Evolutionary conservation across 768 basidiomycete genomes (phyloP), one percentile per base, ranked within the genome.

Genomic region (Astraeus odoratus): DNA sequence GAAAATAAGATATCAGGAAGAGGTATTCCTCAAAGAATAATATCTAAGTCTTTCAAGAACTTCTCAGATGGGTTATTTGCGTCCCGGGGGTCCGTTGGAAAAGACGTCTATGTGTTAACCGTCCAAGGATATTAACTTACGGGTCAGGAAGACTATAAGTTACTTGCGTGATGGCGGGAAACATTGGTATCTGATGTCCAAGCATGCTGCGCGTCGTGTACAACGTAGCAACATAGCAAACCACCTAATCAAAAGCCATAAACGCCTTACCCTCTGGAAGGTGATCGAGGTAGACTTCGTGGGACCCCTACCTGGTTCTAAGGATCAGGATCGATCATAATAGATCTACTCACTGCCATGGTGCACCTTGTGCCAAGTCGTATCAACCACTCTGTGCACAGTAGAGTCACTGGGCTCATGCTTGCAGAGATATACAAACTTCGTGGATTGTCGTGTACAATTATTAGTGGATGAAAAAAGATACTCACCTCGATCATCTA

Each of bases 81-180:
- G 56, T 71, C 0, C 69, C 66, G 0, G 18, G 36, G 8, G 23
- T 34, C 0, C 0, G n/a, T 2, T 24, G 54, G 0, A 54, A 53
- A 4, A 12, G 56, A 7, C 54, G 42, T 1, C 36, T 58, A 1
- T 29, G 51, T 63, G 0, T n/a, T 72, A 0, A 69, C 73, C 0
- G 47, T 47, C 0, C 66, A 71, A 25, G 68, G 66, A 0, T 72
- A 73, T 29, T 68, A 64, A 0, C 5, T 73, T 73, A 0, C 67
- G 71, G 1, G 22, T 50, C 0, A 23, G 8, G 1, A 73, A 71
- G 43, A 73, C 70, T 0, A 12, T 70, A 0, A 27, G 43, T 1
- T 67, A 64, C 25, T 53, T 72, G 70, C n/a, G n/a, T n/a, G n/a
- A n/a, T n/a, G n/a, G 69, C 71, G 71, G 71, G 63, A 63, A n/a